phyloP scores from a whole-genome alignment of 106 monocot genomes.

The Platanthera guangdongensis region DNA sequence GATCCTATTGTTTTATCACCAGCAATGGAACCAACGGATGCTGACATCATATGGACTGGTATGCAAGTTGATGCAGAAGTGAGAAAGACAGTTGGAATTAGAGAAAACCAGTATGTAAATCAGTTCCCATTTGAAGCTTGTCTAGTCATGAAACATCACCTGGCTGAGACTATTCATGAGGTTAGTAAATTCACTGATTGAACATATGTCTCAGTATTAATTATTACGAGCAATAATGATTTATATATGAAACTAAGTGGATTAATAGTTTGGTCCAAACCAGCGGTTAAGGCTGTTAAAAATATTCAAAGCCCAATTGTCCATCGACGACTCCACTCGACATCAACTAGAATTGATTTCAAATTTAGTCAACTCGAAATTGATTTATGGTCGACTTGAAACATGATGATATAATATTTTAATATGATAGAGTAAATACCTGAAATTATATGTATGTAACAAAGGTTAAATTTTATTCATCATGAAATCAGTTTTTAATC shows the following conservation, averaged over 20 bases:
- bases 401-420: too few relatives aligned
- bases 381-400: too few relatives aligned
- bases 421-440: too few relatives aligned
- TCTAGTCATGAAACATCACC: slow-evolving; percentile 95
- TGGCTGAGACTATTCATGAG: slow-evolving; percentile 90
- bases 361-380: too few relatives aligned
- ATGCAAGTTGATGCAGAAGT: slow-evolving; percentile 86
- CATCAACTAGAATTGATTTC: too few relatives aligned
- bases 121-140: slow-evolving; percentile 99
- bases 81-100: slow-evolving; percentile 58
- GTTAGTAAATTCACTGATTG: slow-evolving; percentile 24
- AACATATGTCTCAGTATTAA: background rate
- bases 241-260: background rate
- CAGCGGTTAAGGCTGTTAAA: too few relatives aligned
- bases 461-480: too few relatives aligned
- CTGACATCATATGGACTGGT: slow-evolving; percentile 92
- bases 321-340: too few relatives aligned
- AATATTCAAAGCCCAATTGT: too few relatives aligned
- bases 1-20: slow-evolving; percentile 12
- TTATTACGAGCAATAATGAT: background rate
- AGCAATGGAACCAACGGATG: slow-evolving; percentile 77
- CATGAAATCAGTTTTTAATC: too few relatives aligned
- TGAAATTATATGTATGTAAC: too few relatives aligned
- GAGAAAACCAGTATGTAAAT: slow-evolving; percentile 62
- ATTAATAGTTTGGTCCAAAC: background rate